Evolutionary conservation across 2,329 filamentous ascomycete genomes (phyloP).

Genomic region (Pochonia chlamydosporia): DNA sequence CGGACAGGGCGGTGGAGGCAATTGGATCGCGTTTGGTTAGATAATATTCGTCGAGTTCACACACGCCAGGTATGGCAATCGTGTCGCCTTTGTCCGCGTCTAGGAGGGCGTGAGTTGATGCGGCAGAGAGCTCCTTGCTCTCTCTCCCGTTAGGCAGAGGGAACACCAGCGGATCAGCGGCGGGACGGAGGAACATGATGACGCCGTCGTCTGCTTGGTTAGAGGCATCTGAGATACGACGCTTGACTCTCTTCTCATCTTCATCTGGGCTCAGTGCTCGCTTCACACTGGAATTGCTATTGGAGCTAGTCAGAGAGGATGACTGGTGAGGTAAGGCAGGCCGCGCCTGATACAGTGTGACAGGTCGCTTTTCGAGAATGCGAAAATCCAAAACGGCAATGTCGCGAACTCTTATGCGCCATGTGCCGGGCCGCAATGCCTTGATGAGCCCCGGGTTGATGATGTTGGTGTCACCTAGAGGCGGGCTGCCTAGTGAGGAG

Average conservation of each 20-base stretch:
- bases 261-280: conserved; percentile 41
- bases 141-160: conserved; percentile 42
- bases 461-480: conserved; percentile 36
- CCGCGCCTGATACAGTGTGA: conserved; percentile 30
- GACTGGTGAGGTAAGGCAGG: conserved; percentile 21
- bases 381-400: conserved; percentile 51
- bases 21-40: conserved; percentile 53
- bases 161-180: conserved; percentile 45
- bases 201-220: conserved; percentile 39
- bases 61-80: conserved; percentile 41
- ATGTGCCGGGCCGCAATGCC: conserved; percentile 48
- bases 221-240: conserved; percentile 28
- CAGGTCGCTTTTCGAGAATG: conserved; percentile 49
- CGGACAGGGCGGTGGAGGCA: conserved; percentile 47
- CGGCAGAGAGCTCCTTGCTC: conserved; percentile 39
- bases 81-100: conserved; percentile 45
- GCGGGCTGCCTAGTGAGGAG: conserved; percentile 29
- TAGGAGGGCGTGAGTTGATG: conserved; percentile 44
- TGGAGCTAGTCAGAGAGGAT: conserved; percentile 26
- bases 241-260: conserved; percentile 38
- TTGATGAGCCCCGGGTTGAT: conserved; percentile 39
- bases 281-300: conserved; percentile 41
- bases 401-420: conserved; percentile 46
- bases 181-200: conserved; percentile 48
- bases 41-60: conserved; percentile 47